A percentile compares a stretch with the other conserved stretches of the same genome.
Evolutionary conservation across 164 flowering plant species (phyloP).

Genomic region (Magnolia officinalis): DNA sequence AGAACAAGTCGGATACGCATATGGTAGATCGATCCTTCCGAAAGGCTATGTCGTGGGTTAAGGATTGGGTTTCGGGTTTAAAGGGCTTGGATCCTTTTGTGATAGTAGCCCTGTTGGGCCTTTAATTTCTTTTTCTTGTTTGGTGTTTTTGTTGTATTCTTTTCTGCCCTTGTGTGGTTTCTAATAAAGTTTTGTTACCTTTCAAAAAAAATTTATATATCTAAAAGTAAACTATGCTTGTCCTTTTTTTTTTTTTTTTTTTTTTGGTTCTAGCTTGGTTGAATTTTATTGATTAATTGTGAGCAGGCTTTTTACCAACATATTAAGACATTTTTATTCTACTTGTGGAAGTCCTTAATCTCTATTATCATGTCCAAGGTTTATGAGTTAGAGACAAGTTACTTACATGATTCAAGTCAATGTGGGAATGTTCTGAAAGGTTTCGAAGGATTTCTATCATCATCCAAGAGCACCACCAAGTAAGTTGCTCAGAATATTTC

Average conservation of each 20-base stretch:
- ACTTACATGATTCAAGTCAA: conserved; percentile 91
- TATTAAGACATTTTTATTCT: neutral
- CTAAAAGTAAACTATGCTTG: too few species aligned
- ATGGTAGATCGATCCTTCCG: neutral
- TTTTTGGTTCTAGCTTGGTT: too few species aligned
- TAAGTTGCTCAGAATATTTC: conserved; percentile 22
- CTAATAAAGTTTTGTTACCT: too few species aligned
- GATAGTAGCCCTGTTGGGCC: too few species aligned
- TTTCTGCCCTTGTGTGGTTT: too few species aligned
- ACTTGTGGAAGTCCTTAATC: neutral
- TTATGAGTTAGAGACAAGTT: conserved; percentile 89
- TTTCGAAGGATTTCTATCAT: conserved; percentile 84
- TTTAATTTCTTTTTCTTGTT: too few species aligned
- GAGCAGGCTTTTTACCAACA: neutral
- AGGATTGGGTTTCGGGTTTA: neutral
- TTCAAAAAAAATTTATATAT: too few species aligned
- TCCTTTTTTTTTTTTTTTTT: too few species aligned
- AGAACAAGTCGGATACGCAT: neutral
- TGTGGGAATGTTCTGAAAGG: conserved; percentile 97
- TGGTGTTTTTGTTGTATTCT: too few species aligned
- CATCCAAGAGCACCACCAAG: conserved; percentile 85
- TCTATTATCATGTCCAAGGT: conserved; percentile 37
- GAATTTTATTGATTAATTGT: too few species aligned
- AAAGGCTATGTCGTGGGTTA: neutral
- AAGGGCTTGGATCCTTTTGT: too few species aligned